phyloP scores from a whole-genome alignment of 352 stramenopile species.

The Phytophthora crassamura region DNA sequence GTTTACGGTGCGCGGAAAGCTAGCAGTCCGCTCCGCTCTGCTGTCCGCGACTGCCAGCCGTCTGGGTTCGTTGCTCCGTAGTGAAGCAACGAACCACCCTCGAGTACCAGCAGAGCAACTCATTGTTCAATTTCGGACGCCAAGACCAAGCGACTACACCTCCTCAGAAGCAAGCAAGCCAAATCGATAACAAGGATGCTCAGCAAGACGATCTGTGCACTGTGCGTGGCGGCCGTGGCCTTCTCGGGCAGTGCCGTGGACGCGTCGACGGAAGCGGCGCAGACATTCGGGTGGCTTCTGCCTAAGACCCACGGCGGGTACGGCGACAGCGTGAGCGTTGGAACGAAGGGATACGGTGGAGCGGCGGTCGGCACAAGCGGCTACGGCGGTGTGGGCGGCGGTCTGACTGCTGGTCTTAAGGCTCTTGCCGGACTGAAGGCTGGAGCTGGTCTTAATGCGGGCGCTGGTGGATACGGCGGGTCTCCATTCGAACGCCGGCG shows the following conservation, averaged over 20 bases:
- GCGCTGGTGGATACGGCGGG: no score
- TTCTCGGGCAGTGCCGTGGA: conserved; percentile 6
- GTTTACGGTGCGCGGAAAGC: no score
- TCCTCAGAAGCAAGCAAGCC: neutral
- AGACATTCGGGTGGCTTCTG: conserved; percentile 15
- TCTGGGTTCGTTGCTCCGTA: no score
- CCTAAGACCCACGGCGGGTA: conserved; percentile 15
- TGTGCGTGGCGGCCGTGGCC: no score
- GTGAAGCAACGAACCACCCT: no score
- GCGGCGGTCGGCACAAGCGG: neutral
- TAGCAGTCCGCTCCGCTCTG: no score
- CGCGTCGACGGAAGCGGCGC: conserved; percentile 10
- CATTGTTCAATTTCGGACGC: conserved; percentile 20
- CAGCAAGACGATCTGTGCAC: conserved; percentile 22
- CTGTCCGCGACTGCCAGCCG: no score
- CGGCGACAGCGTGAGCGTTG: neutral
- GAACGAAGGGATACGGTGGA: no score
- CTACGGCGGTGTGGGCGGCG: neutral
- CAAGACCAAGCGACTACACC: conserved; percentile 2
- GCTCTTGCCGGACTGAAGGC: neutral
- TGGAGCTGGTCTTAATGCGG: conserved; percentile 4
- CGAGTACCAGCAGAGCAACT: no score
- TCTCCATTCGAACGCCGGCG: no score
- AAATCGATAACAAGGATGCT: conserved; percentile 24
- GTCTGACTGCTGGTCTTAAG: conserved; percentile 6